Evolutionary conservation across 345 rosid genomes (phyloP), one percentile per base, ranked within the genome.

Genomic region (Citrus inodora): DNA sequence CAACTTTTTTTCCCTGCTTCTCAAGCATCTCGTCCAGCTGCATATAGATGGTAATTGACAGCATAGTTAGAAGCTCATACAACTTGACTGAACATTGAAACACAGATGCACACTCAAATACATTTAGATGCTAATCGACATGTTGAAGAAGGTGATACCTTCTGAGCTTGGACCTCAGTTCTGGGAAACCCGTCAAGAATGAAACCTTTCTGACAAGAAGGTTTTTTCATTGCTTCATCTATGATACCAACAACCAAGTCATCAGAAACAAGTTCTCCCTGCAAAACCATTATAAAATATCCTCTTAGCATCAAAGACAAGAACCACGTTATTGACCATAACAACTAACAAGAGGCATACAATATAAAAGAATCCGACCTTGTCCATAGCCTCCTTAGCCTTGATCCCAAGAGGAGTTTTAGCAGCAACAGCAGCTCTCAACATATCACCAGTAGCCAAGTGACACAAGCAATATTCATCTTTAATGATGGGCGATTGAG

Each of bases 371-470:
- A 70, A 38, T 67, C 60, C 62, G 30, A 95, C 98, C 95, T 93
- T 94, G 69, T 97, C 97, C 98, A 97, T 97, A 59, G 98, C 94
- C 80, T 94, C 98, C 83, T 97, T 94, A 21, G 98, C 98, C 86
- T 97, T 94, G 66, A 94, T 67, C 63, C 99, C 98, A 80, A 97
- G 97, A 80, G 97, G 98, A 28, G 98, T 90, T 85, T 94, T 97
- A 59, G 95, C 93, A 59, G 97, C 90, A 79, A 90, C 98, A 71
- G 99, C 98, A 63, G 98, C 97, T 92, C 99, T 87, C 82, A 97
- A 84, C 98, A 97, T 97, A 78, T 97, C 99, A 9, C 99, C 99
- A 42, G 99, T 93, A 66, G 99, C 97, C 91, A 97, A 87, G 90
- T 97, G 99, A 77, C 99, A 97, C 78, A 97, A 83, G 81, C 99